Evolutionary conservation across 441 rosid genomes (phyloP), one percentile per base, ranked within the genome.

Genomic region (Bocquillonia castaneifolia): DNA sequence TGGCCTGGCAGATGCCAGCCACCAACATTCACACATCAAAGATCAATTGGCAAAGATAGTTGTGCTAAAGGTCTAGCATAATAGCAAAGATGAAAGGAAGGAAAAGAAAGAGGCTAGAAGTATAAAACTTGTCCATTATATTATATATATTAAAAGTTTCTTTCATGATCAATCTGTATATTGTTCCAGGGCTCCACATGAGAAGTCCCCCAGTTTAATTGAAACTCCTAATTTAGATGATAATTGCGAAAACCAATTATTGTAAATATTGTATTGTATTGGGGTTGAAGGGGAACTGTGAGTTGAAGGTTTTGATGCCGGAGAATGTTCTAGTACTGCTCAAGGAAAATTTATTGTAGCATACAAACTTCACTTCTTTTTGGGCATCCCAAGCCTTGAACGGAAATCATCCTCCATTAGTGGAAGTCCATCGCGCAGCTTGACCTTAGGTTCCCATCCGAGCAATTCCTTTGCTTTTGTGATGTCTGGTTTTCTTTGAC

Each of bases 371-470:
- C 62, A 69, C 53, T 77, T 76, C 74, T 82, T 79, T 45, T 56
- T 54, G 48, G 88, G 81, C 39, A 83, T 83, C 0, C 84, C 91
- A 53, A 93, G 94, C 82, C 99, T 88, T 66, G 68, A 66, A 22
- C 99, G 78, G 77, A 93, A 94, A 79, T 94, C 97, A 39, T 83
- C 85, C 82, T 91, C 99, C 97, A 94, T 94, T 4, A 91, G 89
- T 8, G 96, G 96, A 71, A 93, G 96, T 0, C 97, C 97, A 22
- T 91, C 96, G 3, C 87, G 82, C 65, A 94, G 77, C 85, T 87
- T 90, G 59, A 91, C 81, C 73, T 86, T 91, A 3, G 97, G 97
- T 73, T 94, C 96, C 99, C 99, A 94, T 50, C 96, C 90, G 37
- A 91, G 81, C 78, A 88, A 64, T 67, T 88, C 85, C 77, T 81